Evolutionary conservation across 257 asterid genomes (phyloP).

Genomic region (Scutellaria baicalensis): DNA sequence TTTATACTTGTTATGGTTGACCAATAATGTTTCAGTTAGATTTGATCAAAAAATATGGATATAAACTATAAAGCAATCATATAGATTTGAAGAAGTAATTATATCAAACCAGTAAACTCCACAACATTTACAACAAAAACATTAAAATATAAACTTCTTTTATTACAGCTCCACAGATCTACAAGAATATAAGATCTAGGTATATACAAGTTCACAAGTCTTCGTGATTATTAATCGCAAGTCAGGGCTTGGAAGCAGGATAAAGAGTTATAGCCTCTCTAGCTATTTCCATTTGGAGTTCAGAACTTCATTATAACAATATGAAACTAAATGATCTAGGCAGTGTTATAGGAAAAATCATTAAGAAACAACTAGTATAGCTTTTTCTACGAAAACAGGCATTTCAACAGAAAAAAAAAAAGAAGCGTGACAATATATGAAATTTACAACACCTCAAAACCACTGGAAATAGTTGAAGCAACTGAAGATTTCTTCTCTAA

Average conservation of each 20-base stretch:
- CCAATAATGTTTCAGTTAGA: too few relatives aligned
- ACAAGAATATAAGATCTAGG: neutral
- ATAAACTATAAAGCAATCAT: too few relatives aligned
- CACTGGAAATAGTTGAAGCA: constrained; percentile 42
- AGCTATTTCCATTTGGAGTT: neutral
- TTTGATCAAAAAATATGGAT: too few relatives aligned
- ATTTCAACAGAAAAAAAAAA: neutral
- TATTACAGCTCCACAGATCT: too few relatives aligned
- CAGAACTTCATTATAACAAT: neutral
- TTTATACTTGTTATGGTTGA: too few relatives aligned
- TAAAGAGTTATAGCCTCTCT: neutral
- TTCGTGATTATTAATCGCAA: neutral
- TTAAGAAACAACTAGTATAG: neutral
- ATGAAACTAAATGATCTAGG: neutral
- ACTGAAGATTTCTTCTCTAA: constrained; percentile 26
- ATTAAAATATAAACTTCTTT: neutral
- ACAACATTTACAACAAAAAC: neutral
- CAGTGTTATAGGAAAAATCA: neutral
- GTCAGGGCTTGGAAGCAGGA: neutral
- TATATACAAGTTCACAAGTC: neutral
- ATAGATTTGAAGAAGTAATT: too few relatives aligned
- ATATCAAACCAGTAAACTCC: too few relatives aligned
- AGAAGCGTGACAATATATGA: neutral
- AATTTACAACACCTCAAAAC: constrained; percentile 41
- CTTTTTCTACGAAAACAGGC: neutral